Evolutionary conservation across 2,329 filamentous ascomycete species (phyloP).

Genomic region (Pseudogymnoascus sp.): DNA sequence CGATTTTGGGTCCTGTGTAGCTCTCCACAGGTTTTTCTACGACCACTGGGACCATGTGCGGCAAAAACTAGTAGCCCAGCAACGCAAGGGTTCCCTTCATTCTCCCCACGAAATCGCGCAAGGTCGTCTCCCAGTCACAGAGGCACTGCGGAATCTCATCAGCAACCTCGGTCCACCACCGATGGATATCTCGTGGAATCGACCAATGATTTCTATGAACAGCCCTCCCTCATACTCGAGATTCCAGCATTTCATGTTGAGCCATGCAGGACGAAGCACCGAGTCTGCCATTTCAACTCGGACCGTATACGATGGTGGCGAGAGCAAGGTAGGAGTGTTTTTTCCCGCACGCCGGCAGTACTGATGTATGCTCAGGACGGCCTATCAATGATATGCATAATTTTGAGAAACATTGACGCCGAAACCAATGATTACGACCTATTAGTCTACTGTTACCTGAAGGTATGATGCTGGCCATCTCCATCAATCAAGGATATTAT

Average conservation of each 20-base stretch:
- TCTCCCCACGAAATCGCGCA: conserved; percentile 45
- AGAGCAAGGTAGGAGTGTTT: conserved; percentile 46
- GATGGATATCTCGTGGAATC: conserved; percentile 60
- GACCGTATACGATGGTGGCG: conserved; percentile 61
- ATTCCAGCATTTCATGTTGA: conserved; percentile 66
- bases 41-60: conserved; percentile 64
- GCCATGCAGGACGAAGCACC: conserved; percentile 55
- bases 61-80: conserved; percentile 52
- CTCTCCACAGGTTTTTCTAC: conserved; percentile 59
- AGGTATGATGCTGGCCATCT: conserved; percentile 34
- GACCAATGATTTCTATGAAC: conserved; percentile 56
- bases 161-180: conserved; percentile 59
- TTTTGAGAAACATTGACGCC: conserved; percentile 57
- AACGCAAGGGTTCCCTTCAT: conserved; percentile 47
- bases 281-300: conserved; percentile 56
- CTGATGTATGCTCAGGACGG: conserved; percentile 42
- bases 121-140: conserved; percentile 47
- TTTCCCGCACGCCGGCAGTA: background rate
- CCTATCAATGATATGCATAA: conserved; percentile 59
- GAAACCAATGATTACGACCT: conserved; percentile 59
- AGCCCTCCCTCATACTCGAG: conserved; percentile 55
- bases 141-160: conserved; percentile 52
- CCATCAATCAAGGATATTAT: background rate
- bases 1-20: conserved; percentile 63
- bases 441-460: conserved; percentile 58